Evolutionary conservation across 495 filamentous ascomycete species (phyloP).

Genomic region (Talaromyces proteolyticus): DNA sequence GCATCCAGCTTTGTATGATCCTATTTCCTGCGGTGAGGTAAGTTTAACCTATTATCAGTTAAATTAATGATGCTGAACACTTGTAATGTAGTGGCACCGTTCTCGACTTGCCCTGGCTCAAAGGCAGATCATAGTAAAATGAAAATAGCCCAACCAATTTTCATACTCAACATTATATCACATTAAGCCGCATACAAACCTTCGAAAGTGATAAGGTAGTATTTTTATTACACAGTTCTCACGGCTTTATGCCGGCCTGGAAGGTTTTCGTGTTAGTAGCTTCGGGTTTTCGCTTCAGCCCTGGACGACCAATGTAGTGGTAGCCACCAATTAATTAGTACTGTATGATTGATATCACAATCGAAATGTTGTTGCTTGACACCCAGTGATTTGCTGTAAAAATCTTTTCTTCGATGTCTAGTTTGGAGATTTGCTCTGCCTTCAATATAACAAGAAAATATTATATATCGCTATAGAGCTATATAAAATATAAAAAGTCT

Average conservation of each 20-base stretch:
- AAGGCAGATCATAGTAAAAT: neutral
- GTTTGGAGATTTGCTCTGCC: no score
- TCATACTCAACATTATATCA: neutral
- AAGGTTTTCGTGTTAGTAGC: no score
- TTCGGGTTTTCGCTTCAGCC: neutral
- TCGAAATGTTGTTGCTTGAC: neutral
- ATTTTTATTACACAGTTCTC: no score
- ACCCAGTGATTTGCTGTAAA: no score
- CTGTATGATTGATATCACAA: neutral
- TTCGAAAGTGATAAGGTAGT: no score
- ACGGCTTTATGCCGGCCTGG: no score
- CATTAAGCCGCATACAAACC: neutral
- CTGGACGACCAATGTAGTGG: no score
- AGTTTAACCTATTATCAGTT: neutral
- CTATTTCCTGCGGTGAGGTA: conserved; percentile 50
- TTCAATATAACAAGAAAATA: no score
- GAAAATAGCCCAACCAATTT: neutral
- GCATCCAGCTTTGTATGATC: conserved; percentile 49
- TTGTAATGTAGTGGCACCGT: conserved; percentile 15
- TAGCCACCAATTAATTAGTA: neutral
- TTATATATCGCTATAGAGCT: no score
- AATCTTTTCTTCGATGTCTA: no score
- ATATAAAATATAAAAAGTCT: no score
- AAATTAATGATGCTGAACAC: conserved; percentile 6
- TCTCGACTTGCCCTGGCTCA: conserved; percentile 31